These are phyloP conservation scores for Exophiala oligosperma DNA, from an alignment of 2,329 filamentous ascomycete genomes.

Conservation along the genomic window DNA sequence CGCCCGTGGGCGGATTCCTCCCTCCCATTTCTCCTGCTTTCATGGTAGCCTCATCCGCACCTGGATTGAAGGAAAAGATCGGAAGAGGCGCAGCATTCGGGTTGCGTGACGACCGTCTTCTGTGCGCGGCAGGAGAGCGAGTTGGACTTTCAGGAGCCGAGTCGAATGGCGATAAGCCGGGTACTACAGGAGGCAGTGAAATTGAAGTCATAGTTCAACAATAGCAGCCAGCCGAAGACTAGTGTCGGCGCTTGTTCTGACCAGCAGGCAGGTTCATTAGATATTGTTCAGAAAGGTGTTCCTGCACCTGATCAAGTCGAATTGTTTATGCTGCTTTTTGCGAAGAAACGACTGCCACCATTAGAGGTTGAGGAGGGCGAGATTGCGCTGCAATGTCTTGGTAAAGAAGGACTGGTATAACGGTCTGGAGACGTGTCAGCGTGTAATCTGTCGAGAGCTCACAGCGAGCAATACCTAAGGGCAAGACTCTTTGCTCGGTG, in stretches of 20 bases:
- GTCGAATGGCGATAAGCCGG: constrained; percentile 19
- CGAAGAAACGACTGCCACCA: constrained; percentile 22
- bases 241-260: constrained; percentile 11
- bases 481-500: not conserved
- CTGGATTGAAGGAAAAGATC: constrained; percentile 27
- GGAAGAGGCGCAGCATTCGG: constrained; percentile 26
- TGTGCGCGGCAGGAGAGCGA: constrained; percentile 20
- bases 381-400: constrained; percentile 10
- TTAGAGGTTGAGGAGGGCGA: constrained; percentile 12
- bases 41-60: constrained; percentile 13
- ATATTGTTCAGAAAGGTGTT: constrained; percentile 15
- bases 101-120: constrained; percentile 24
- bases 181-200: constrained; percentile 21
- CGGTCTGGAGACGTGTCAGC: constrained; percentile 3
- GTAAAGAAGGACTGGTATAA: constrained; percentile 19
- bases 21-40: constrained; percentile 8
- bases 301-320: constrained; percentile 18
- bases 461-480: not conserved
- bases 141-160: constrained; percentile 10
- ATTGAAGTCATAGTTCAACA: constrained; percentile 50
- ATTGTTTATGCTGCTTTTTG: constrained; percentile 11
- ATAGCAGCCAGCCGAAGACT: constrained; percentile 39
- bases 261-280: constrained; percentile 24
- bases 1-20: not conserved
- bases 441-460: not conserved